Evolutionary conservation across 129 eudicot genomes (phyloP), one percentile per base, ranked within the genome.

Genomic region (Erigeron canadensis): DNA sequence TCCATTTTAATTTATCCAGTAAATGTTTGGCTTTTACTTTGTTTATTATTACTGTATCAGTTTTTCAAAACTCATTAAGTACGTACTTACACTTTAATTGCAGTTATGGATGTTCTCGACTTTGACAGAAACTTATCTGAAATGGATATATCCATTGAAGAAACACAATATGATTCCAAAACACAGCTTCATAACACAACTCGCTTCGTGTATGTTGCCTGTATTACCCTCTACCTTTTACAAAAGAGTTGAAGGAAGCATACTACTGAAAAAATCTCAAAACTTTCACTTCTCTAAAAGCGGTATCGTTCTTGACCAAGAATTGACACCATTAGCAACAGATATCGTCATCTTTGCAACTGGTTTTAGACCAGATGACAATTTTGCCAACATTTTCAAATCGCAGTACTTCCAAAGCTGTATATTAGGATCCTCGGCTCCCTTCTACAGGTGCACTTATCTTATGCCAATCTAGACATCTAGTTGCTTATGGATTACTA

Each of bases 341-440:
- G 86, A 86, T 38, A n/a, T 83, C 17, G 84, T 80, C 63, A 81
- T 86, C 12, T 81, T 86, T 58, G 85, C 91, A 12, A 86, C 88
- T 1, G 88, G 91, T 22, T 83, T 17, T 44, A 78, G 45, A 66
- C 51, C 82, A 7, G 84, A 80, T 16, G 75, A 80, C 43, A 80
- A 68, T 70, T 12, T 83, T 43, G 58, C 79, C 2, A 74, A 53
- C 12, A 78, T 80, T 43, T 83, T 86, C 75, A 10, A 69, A 8
- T 83, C 84, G 1, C 4, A 70, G 0, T 43, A 71, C 39, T 86
- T 83, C 72, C 77, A 75, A 47, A 61, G 73, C 8, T 75, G 71
- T 79, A 81, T 86, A 38, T 39, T 66, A 2, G 48, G 67, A 77
- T 86, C 88, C 6, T 53, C 91, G 3, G 69, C 82, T 74, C 91